Base-by-base conservation (phyloP, 2,329 filamentous ascomycete genomes). In the Sordariomycetes sp. region DNA sequence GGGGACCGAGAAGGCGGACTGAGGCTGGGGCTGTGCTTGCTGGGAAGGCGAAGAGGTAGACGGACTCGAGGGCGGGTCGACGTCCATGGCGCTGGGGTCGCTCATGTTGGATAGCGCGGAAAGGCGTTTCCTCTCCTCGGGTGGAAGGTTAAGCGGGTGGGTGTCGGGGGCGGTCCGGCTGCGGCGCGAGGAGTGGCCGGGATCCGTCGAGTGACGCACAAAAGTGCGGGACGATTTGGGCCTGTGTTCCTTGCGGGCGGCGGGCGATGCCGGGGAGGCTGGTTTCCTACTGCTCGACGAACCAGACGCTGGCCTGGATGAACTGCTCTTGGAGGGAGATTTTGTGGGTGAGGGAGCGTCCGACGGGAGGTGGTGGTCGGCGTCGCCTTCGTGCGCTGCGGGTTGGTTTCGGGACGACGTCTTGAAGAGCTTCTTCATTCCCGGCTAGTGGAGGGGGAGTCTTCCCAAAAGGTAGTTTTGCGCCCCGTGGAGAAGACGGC, bases 101-200 rank as follows among this genome's bases (percentile, higher is more conserved):
- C 75, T 84, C 80, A 82, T 80, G 67, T 75, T 79, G 62, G 86
- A 86, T 62, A 90, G 79, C 64, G 79, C 80, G 54, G 87, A 90
- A 59, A 89, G 74, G 62, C 89, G 85, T 71, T 89, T 88, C 67
- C 90, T 82, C 79, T 96, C 87, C 76, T 96, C 91, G 53, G 91
- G 91, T 2, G 88, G 90, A 24, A 96, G 83, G 68, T 97, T 97
- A 57, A 97, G 81, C 46, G 93, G 93, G 71, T 97, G 92, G 2
- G 85, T 87, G 69, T 93, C 82, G 62, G 79, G 78, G 69, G 89
- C 85, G 67, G 77, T 72, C 69, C 82, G 83, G 65, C 73, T 74
- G 62, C 79, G 76, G 59, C 79, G 76, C 37, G 70, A 69, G 34
- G 73, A 75, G 62, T 62, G 57, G 18, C 71, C 71, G 25, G 76